A percentile compares a stretch with the other conserved stretches of the same genome.
Evolutionary conservation across 768 basidiomycete genomes (phyloP).

Genomic region (Psilocybe tampanensis): DNA sequence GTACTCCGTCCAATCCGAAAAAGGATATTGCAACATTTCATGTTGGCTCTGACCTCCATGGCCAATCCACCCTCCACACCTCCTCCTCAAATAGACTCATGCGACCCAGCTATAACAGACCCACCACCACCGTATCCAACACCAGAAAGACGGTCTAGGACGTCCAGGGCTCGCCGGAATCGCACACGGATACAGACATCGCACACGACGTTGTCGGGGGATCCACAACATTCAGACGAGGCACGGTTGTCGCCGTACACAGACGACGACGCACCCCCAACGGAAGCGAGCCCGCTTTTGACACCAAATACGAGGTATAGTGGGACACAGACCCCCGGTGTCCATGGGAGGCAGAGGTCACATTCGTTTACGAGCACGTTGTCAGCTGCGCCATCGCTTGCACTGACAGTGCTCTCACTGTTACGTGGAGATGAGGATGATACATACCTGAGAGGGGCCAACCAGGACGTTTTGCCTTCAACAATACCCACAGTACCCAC

Average conservation of each 20-base stretch:
- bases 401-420: slow-evolving; percentile 71
- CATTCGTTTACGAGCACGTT: slow-evolving; percentile 57
- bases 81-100: slow-evolving; percentile 13
- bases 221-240: slow-evolving; percentile 38
- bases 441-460: slow-evolving; percentile 34
- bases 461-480: slow-evolving; percentile 31
- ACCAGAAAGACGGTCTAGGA: slow-evolving; percentile 42
- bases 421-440: slow-evolving; percentile 53
- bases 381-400: slow-evolving; percentile 64
- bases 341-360: slow-evolving; percentile 48
- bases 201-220: slow-evolving; percentile 32
- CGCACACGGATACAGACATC: slow-evolving; percentile 21
- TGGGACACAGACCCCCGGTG: slow-evolving; percentile 20
- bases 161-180: slow-evolving; percentile 29
- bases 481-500: neutral
- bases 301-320: slow-evolving; percentile 14
- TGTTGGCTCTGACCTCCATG: slow-evolving; percentile 15
- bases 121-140: slow-evolving; percentile 77
- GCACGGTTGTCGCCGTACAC: slow-evolving; percentile 25
- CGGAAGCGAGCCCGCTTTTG: slow-evolving; percentile 55
- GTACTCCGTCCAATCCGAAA: too few relatives aligned
- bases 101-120: slow-evolving; percentile 35
- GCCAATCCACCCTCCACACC: slow-evolving; percentile 16
- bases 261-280: slow-evolving; percentile 34
- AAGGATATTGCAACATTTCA: neutral